These are phyloP conservation scores for Phialocephala subalpina DNA, from an alignment of 2,329 filamentous ascomycete species.

Conservation along the genomic window DNA sequence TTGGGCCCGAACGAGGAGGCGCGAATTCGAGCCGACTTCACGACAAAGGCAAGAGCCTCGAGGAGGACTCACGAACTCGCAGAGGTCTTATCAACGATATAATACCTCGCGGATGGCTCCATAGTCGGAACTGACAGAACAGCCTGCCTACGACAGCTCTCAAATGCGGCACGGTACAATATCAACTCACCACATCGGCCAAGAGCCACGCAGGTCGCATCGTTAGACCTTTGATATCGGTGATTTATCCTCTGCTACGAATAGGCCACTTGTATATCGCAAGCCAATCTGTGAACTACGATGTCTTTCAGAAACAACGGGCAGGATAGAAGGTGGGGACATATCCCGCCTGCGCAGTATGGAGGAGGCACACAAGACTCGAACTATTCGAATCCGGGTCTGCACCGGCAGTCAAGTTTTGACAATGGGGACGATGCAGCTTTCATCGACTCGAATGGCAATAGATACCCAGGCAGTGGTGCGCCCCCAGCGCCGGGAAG, in stretches of 20 bases:
- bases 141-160: conserved; percentile 28
- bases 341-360: conserved; percentile 72
- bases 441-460: conserved; percentile 53
- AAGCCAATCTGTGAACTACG: conserved; percentile 26
- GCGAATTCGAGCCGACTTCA: conserved; percentile 3
- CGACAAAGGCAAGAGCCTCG: conserved; percentile 15
- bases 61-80: conserved; percentile 5
- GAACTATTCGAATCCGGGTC: conserved; percentile 47
- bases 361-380: conserved; percentile 49
- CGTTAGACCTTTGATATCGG: conserved; percentile 16
- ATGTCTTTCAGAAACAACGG: conserved; percentile 71
- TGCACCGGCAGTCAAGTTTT: conserved; percentile 71
- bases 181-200: conserved; percentile 29
- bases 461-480: conserved; percentile 42
- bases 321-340: conserved; percentile 67
- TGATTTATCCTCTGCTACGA: conserved; percentile 5
- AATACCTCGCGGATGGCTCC: conserved; percentile 34
- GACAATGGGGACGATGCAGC: conserved; percentile 77
- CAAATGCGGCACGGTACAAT: conserved; percentile 34
- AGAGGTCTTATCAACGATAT: conserved; percentile 3
- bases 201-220: conserved; percentile 29
- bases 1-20: background rate
- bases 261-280: conserved; percentile 12
- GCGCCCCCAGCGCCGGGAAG: conserved; percentile 38
- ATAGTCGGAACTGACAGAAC: conserved; percentile 25